A percentile compares a stretch with the other conserved stretches of the same genome.
Evolutionary conservation across 306 rosid species (phyloP).

Genomic region (Rosa chinensis): DNA sequence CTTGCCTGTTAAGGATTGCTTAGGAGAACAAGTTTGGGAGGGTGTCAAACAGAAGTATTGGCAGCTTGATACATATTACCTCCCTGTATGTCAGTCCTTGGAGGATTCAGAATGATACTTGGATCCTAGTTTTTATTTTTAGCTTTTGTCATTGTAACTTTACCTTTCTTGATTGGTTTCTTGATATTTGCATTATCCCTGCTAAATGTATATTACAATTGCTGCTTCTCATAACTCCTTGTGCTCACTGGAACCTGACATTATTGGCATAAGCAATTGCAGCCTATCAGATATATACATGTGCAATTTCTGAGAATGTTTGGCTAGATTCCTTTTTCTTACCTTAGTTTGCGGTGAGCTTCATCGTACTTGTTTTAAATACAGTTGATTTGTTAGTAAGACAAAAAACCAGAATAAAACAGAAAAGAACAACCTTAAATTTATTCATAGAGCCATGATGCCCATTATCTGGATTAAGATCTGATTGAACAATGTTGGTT

Average conservation of each 20-base stretch:
- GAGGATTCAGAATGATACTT: constrained; percentile 50
- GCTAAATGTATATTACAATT: neutral
- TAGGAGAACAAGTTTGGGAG: constrained; percentile 84
- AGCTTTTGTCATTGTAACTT: neutral
- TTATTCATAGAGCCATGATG: too few species aligned
- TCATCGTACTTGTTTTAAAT: too few species aligned
- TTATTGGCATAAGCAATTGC: neutral
- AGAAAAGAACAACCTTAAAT: too few species aligned
- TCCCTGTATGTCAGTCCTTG: constrained; percentile 78
- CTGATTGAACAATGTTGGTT: too few species aligned
- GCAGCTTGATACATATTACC: constrained; percentile 94
- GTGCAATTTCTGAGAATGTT: too few species aligned
- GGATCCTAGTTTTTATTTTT: constrained; percentile 6
- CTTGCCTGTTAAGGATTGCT: constrained; percentile 87
- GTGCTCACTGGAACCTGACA: neutral
- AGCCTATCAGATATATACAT: too few species aligned
- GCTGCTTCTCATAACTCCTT: neutral
- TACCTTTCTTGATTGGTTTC: neutral
- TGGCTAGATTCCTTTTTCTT: too few species aligned
- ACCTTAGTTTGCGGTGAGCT: too few species aligned
- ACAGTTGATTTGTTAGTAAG: too few species aligned
- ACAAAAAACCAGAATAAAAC: too few species aligned
- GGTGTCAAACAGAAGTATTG: constrained; percentile 95
- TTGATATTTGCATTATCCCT: constrained; percentile 14
- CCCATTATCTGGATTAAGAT: too few species aligned